Conservation (phyloP, 2,329 filamentous ascomycete genomes). For the Intubia oerlemansii region DNA sequence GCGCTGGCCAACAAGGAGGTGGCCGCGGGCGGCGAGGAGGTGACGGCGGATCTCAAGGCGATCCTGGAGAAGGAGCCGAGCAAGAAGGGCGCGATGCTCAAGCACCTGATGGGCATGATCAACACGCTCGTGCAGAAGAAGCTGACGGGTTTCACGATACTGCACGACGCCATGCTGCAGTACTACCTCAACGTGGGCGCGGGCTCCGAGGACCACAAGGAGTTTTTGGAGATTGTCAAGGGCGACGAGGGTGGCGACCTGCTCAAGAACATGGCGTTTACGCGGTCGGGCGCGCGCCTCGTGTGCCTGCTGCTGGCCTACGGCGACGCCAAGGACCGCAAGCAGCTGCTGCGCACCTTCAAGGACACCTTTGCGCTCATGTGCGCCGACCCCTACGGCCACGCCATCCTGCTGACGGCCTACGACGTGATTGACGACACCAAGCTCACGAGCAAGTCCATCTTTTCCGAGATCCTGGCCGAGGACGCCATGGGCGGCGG, state of each 20-base stretch:
- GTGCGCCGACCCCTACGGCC: conserved; percentile 59
- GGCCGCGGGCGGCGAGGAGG: conserved; percentile 9
- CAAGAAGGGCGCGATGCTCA: conserved; percentile 75
- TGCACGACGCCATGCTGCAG: conserved; percentile 95
- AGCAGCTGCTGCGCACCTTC: conserved; percentile 66
- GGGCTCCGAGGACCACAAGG: conserved; percentile 61
- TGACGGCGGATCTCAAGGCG: conserved; percentile 44
- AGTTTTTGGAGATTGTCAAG: conserved; percentile 80
- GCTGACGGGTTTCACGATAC: conserved; percentile 88
- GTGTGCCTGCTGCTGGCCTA: conserved; percentile 67
- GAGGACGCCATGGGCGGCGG: conserved; percentile 38
- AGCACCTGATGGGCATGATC: conserved; percentile 65
- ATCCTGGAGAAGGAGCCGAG: conserved; percentile 62
- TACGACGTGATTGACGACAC: conserved; percentile 93
- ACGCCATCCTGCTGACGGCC: conserved; percentile 62
- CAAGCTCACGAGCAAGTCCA: conserved; percentile 62
- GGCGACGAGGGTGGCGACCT: conserved; percentile 80
- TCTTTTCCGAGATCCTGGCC: conserved; percentile 72
- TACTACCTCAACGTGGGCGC: conserved; percentile 68
- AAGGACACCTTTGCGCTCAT: conserved; percentile 77
- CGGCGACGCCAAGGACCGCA: conserved; percentile 79
- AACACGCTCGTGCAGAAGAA: conserved; percentile 92
- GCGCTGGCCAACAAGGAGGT: conserved; percentile 34
- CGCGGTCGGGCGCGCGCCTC: conserved; percentile 64
- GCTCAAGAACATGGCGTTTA: conserved; percentile 91